Evolutionary conservation across 345 rosid species (phyloP).

Genomic region (Anastatica hierochuntica): DNA sequence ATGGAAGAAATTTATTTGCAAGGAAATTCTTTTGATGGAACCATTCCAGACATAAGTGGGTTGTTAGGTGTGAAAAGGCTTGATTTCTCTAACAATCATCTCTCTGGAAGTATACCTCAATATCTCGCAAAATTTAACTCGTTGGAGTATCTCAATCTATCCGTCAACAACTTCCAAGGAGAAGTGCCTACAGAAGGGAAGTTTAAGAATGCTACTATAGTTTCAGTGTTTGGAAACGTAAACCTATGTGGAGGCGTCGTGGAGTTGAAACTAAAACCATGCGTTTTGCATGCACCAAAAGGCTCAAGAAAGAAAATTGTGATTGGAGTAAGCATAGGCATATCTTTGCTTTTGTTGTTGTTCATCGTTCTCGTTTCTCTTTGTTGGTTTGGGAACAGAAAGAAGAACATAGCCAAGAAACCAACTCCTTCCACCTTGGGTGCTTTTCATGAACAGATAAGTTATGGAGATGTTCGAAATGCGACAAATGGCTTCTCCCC

Average conservation of each 20-base stretch:
- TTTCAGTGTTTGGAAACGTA: conserved; percentile 3
- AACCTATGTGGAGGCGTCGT: conserved; percentile 17
- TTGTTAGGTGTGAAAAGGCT: neutral
- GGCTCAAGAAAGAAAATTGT: neutral
- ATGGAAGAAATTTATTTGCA: neutral
- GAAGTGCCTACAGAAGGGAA: conserved; percentile 13
- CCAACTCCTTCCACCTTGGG: neutral
- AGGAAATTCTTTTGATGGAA: conserved; percentile 2
- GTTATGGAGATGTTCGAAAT: conserved; percentile 7
- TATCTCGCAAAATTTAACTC: neutral
- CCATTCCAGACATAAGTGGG: neutral
- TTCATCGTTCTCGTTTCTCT: neutral
- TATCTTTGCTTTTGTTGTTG: neutral
- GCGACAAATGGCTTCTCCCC: conserved; percentile 19
- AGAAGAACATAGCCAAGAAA: neutral
- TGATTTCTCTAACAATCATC: conserved; percentile 3
- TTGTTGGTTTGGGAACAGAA: neutral
- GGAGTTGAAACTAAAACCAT: conserved; percentile 5
- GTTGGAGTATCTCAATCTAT: conserved; percentile 9
- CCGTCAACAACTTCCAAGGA: conserved; percentile 16
- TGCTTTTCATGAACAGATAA: neutral
- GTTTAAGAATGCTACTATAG: conserved; percentile 13
- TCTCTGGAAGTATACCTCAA: conserved; percentile 11
- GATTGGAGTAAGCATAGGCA: neutral
- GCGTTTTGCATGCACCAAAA: neutral